Evolutionary conservation across 2,329 filamentous ascomycete species (phyloP).

Genomic region (Pestalotiopsis sp.): DNA sequence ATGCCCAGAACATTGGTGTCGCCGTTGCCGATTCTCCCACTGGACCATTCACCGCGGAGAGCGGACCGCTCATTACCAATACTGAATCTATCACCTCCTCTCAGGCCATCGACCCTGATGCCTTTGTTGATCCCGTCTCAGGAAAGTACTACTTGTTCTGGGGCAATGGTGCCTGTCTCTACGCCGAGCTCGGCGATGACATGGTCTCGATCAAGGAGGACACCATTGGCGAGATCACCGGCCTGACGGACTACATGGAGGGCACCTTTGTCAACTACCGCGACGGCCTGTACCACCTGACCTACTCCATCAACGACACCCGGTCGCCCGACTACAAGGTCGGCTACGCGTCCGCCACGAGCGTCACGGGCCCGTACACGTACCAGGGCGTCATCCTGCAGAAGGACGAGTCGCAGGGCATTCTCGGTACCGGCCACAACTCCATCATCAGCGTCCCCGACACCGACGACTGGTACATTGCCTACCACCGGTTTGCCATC

Average conservation of each 20-base stretch:
- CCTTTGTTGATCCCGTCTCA: constrained; percentile 60
- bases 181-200: constrained; percentile 46
- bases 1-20: constrained; percentile 64
- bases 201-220: constrained; percentile 45
- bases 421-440: constrained; percentile 48
- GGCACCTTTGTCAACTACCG: constrained; percentile 46
- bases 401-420: constrained; percentile 42
- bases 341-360: constrained; percentile 45
- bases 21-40: constrained; percentile 58
- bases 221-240: constrained; percentile 35
- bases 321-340: constrained; percentile 47
- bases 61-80: constrained; percentile 56
- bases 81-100: constrained; percentile 41
- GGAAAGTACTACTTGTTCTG: constrained; percentile 65
- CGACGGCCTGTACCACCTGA: constrained; percentile 47
- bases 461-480: constrained; percentile 53
- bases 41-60: constrained; percentile 61
- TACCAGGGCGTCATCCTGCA: constrained; percentile 47
- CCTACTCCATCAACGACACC: constrained; percentile 51
- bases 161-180: constrained; percentile 48
- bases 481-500: constrained; percentile 50
- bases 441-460: constrained; percentile 48
- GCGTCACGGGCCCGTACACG: constrained; percentile 43
- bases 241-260: constrained; percentile 46
- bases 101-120: constrained; percentile 62